These are phyloP conservation scores for Panaeolus cyanescens DNA, from an alignment of 768 basidiomycete species.

Conservation along the genomic window DNA sequence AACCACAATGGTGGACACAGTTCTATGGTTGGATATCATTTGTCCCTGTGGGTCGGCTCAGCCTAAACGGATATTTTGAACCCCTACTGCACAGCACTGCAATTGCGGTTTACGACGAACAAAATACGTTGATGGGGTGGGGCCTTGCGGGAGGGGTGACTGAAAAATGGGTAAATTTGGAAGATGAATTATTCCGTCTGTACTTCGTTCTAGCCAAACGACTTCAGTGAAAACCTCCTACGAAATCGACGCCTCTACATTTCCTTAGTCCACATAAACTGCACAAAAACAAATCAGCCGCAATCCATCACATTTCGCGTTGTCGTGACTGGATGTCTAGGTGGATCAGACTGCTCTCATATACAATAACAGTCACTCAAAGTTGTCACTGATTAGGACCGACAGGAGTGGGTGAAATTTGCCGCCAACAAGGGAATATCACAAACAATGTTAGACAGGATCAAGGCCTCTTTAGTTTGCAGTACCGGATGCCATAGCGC, in stretches of 20 bases:
- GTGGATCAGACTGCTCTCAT: not conserved
- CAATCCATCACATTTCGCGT: not conserved
- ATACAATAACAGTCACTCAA: not conserved
- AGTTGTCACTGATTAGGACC: too few species aligned
- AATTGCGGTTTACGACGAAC: too few species aligned
- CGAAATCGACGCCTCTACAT: not conserved
- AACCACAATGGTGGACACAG: too few species aligned
- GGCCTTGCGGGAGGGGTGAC: not conserved
- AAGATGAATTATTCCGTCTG: not conserved
- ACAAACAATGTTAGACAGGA: not conserved
- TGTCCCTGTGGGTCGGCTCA: too few species aligned
- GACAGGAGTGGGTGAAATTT: not conserved
- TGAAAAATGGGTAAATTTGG: not conserved
- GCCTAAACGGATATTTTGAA: too few species aligned
- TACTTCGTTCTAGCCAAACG: not conserved
- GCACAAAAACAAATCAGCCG: not conserved
- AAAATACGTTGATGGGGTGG: not conserved
- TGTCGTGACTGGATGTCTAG: not conserved
- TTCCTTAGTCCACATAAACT: not conserved
- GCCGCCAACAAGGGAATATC: not conserved
- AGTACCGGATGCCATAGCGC: not conserved
- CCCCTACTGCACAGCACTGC: too few species aligned
- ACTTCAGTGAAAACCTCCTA: not conserved
- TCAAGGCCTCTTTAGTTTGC: not conserved
- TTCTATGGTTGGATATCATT: too few species aligned